Evolutionary conservation across 345 rosid species (phyloP).

Genomic region (Balakata baccata): DNA sequence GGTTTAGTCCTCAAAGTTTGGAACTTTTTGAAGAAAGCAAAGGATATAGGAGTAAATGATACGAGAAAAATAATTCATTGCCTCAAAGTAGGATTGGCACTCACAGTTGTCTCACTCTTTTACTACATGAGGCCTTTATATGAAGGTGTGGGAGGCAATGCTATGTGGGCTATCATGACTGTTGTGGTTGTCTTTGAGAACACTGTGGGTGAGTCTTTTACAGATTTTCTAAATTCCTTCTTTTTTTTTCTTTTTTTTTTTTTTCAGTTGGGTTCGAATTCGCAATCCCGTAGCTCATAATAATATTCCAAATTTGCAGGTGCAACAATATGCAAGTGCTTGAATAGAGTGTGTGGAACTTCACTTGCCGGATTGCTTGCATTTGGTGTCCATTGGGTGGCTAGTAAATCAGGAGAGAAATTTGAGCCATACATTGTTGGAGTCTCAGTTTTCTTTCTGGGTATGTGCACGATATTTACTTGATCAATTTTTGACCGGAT

Average conservation of each 20-base stretch:
- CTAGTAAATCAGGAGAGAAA: conserved; percentile 33
- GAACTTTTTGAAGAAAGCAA: conserved; percentile 32
- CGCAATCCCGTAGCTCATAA: too few relatives aligned
- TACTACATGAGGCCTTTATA: conserved; percentile 46
- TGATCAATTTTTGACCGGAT: not conserved
- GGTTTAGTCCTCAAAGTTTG: conserved; percentile 21
- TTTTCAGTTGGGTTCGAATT: not conserved
- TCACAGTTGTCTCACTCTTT: conserved; percentile 35
- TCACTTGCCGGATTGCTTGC: conserved; percentile 46
- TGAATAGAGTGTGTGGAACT: conserved; percentile 46
- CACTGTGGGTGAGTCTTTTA: conserved; percentile 36
- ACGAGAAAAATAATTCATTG: conserved; percentile 46
- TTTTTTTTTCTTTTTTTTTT: too few relatives aligned
- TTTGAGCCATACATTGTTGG: conserved; percentile 38
- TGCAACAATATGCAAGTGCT: conserved; percentile 35
- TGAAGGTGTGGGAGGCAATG: conserved; percentile 48
- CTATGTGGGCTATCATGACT: conserved; percentile 60
- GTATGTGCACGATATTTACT: conserved; percentile 14
- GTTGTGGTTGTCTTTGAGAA: conserved; percentile 48
- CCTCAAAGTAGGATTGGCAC: conserved; percentile 46
- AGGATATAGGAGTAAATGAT: conserved; percentile 36
- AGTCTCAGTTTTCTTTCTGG: conserved; percentile 41
- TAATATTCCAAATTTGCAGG: conserved; percentile 25
- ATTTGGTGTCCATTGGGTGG: conserved; percentile 45
- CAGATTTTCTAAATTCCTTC: not conserved